Evolutionary conservation across 768 basidiomycete species (phyloP).

Genomic region (Galerina sulciceps): DNA sequence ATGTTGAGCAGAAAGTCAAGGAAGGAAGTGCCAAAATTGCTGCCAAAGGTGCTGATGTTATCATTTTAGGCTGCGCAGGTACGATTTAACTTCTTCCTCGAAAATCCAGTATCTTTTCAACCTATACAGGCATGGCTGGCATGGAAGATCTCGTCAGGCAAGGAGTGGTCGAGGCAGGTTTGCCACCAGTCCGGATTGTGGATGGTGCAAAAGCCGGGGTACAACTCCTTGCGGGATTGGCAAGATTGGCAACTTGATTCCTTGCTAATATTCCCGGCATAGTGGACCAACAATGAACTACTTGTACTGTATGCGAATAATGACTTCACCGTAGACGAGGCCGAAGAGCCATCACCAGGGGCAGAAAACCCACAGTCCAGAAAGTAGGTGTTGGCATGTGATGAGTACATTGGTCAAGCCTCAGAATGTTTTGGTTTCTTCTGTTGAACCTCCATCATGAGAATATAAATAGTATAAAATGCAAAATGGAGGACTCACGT

Average conservation of each 20-base stretch:
- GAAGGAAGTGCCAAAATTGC: slow-evolving; percentile 33
- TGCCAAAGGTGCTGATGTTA: slow-evolving; percentile 36
- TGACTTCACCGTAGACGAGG: too few species aligned
- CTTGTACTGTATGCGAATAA: too few species aligned
- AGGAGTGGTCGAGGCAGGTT: slow-evolving; percentile 31
- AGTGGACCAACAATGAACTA: too few species aligned
- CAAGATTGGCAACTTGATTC: slow-evolving; percentile 26
- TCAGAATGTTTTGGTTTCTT: slow-evolving; percentile 11
- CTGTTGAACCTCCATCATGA: slow-evolving; percentile 1
- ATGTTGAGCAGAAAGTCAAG: slow-evolving; percentile 34
- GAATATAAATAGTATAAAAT: background rate
- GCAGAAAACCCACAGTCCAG: too few species aligned
- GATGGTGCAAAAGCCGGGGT: slow-evolving; percentile 44
- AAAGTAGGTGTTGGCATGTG: background rate
- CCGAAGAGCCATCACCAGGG: too few species aligned
- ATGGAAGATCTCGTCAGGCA: slow-evolving; percentile 36
- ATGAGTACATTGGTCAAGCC: slow-evolving; percentile 4
- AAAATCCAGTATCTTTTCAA: background rate
- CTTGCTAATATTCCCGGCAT: too few species aligned
- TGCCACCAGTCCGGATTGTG: slow-evolving; percentile 30
- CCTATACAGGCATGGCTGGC: slow-evolving; percentile 35
- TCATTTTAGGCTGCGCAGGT: slow-evolving; percentile 44
- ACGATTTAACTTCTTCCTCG: background rate
- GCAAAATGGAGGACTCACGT: slow-evolving; percentile 58
- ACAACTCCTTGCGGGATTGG: slow-evolving; percentile 35